These are phyloP conservation scores for Macroventuria anomochaeta DNA, from an alignment of 2,329 filamentous ascomycete species.

Conservation along the genomic window DNA sequence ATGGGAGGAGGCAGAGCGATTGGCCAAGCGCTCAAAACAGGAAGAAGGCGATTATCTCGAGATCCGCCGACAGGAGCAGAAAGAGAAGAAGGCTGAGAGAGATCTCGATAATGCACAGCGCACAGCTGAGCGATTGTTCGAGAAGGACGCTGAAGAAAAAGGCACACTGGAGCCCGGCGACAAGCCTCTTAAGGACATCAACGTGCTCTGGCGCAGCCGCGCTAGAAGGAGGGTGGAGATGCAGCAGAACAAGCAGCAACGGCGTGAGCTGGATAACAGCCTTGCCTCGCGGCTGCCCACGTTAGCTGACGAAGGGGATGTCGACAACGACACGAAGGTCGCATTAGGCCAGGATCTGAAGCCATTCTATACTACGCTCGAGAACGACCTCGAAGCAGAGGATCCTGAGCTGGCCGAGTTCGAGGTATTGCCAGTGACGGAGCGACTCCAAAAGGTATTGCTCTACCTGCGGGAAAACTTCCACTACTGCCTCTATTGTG, in stretches of 20 bases:
- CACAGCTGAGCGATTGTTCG: conserved; percentile 77
- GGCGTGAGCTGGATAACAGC: conserved; percentile 38
- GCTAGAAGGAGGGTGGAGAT: conserved; percentile 72
- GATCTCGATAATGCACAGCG: conserved; percentile 80
- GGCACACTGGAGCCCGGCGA: conserved; percentile 37
- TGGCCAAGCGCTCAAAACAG: conserved; percentile 55
- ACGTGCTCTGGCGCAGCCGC: conserved; percentile 80
- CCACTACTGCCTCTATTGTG: conserved; percentile 96
- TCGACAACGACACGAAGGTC: conserved; percentile 74
- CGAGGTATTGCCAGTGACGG: conserved; percentile 68
- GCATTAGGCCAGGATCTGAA: conserved; percentile 68
- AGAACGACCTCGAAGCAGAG: conserved; percentile 76
- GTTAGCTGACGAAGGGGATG: conserved; percentile 67
- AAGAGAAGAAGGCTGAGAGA: conserved; percentile 62
- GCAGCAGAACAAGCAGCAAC: conserved; percentile 63
- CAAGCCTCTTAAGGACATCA: conserved; percentile 69
- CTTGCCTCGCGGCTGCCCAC: conserved; percentile 62
- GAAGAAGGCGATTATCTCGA: conserved; percentile 48
- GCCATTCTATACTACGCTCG: conserved; percentile 59
- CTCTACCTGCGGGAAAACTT: conserved; percentile 72
- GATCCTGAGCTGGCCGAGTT: conserved; percentile 83
- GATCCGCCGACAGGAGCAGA: conserved; percentile 40
- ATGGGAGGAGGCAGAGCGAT: conserved; percentile 41
- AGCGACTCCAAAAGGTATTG: conserved; percentile 72
- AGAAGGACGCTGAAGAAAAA: conserved; percentile 34